A percentile compares a stretch with the other conserved stretches of the same genome.
phyloP scores from a whole-genome alignment of 1,284 basidiomycete genomes.

The Athelia sp. region DNA sequence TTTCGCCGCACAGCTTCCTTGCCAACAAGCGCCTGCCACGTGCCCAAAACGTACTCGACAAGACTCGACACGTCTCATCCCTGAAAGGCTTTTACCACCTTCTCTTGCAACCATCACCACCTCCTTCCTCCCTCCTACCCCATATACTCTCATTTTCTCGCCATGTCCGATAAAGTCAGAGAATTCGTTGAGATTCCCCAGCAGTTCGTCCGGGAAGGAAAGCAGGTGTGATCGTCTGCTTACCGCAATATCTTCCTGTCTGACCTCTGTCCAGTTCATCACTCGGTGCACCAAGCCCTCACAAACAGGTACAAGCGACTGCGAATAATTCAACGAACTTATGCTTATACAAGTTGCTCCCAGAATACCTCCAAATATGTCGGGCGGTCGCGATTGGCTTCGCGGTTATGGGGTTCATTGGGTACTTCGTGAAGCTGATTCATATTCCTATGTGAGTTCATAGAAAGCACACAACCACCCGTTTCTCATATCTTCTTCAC shows the following conservation, averaged over 20 bases:
- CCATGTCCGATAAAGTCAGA: constrained; percentile 86
- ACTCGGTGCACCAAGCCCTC: constrained; percentile 98
- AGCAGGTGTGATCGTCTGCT: constrained; percentile 41
- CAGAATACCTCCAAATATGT: constrained; percentile 92
- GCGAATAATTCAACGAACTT: constrained; percentile 1
- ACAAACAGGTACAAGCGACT: constrained; percentile 68
- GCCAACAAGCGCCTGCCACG: no score
- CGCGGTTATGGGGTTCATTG: constrained; percentile 97
- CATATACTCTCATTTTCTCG: constrained; percentile 20
- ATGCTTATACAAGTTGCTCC: constrained; percentile 5
- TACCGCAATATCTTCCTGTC: background rate
- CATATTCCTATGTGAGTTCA: constrained; percentile 89
- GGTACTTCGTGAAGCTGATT: constrained; percentile 93
- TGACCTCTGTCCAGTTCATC: constrained; percentile 67
- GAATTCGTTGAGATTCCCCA: constrained; percentile 92
- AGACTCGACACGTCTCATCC: no score
- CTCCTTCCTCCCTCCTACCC: constrained; percentile 11
- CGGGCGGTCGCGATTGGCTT: constrained; percentile 93
- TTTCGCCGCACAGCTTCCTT: no score
- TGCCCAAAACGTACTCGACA: no score
- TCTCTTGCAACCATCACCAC: constrained; percentile 6
- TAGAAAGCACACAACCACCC: background rate
- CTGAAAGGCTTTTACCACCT: constrained; percentile 3
- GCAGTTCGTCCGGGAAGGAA: constrained; percentile 90
- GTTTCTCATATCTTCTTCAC: constrained; percentile 18